Base-by-base conservation (phyloP, 177 flowering plant species). In the Telopea speciosissima region DNA sequence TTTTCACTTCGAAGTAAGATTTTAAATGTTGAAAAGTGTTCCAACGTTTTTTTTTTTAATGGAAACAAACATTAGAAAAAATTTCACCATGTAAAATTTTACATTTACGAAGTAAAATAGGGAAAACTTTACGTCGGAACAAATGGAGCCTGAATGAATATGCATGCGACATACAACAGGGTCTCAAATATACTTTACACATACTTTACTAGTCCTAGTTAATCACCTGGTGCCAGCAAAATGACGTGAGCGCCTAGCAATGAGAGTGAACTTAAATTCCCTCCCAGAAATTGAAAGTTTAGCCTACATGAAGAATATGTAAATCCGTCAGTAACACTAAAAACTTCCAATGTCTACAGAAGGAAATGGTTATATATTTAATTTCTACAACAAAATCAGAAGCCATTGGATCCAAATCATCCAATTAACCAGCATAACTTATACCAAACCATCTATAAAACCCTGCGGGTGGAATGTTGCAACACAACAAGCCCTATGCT, bases 201-300 rank as follows among this genome's bases (percentile, higher is more conserved):
- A 26, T 63, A 26, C 25, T 63, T n/a, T 31, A 40, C 13, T 33
- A 31, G 21, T 40, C 44, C 22, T 22, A 75, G 54, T 77, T 52
- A 5, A 52, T 68, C 81, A 96, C 99, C 99, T 91, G 81, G 99
- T 91, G 68, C 99, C 99, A 72, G 99, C 99, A 80, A 79, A 93
- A 73, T 90, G 95, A 63, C 97, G 92, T 65, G 99, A 96, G 31
- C 99, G 89, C 81, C 99, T 86, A 28, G 99, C 97, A 81, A 96
- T 87, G 24, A 96, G 90, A 28, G 93, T 89, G 74, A 91, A 73
- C 63, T 75, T 82, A 84, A 96, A 89, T 56, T 86, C 83, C 76
- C 74, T 86, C 28, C 85, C 93, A 70, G 83, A 81, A 59, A 86
- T 69, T n/a, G 93, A 86, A 76, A 91, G 83, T 75, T 86, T 83